A percentile compares a stretch with the other conserved stretches of the same genome.
Conservation (phyloP, 148 eudicot genomes). For the Salicornia ramosissima region DNA sequence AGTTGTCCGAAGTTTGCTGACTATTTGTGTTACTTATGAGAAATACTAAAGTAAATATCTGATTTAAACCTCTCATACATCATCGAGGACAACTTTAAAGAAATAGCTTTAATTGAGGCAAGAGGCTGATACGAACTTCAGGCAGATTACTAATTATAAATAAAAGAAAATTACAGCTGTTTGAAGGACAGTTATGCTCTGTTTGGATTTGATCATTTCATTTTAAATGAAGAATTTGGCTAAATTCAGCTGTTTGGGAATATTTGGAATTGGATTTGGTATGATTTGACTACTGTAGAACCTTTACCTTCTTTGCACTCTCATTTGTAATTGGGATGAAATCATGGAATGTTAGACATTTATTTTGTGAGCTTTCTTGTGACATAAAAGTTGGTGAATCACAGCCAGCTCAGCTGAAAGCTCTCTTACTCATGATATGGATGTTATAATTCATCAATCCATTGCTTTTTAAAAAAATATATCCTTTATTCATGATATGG, state of each 20-base stretch:
- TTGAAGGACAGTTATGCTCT: too few species aligned
- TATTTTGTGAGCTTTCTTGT: not conserved
- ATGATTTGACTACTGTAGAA: too few species aligned
- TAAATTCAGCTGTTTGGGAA: too few species aligned
- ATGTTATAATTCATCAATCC: not conserved
- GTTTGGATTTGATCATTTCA: too few species aligned
- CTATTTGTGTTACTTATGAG: not conserved
- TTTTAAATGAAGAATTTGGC: too few species aligned
- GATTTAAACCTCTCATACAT: not conserved
- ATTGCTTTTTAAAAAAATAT: not conserved
- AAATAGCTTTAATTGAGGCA: not conserved
- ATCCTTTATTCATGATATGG: not conserved
- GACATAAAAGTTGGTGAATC: not conserved
- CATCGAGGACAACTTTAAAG: not conserved
- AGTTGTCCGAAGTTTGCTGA: not conserved
- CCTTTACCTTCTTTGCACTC: too few species aligned
- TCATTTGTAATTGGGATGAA: too few species aligned
- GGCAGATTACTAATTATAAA: not conserved
- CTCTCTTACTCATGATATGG: not conserved
- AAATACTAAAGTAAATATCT: not conserved
- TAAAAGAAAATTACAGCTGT: not conserved
- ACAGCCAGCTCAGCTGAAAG: not conserved
- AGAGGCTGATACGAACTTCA: not conserved
- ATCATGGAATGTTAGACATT: not conserved
- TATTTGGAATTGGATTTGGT: too few species aligned